These are phyloP conservation scores for Hygrophorus pudorinus DNA, from an alignment of 768 basidiomycete genomes.

Conservation along the genomic window DNA sequence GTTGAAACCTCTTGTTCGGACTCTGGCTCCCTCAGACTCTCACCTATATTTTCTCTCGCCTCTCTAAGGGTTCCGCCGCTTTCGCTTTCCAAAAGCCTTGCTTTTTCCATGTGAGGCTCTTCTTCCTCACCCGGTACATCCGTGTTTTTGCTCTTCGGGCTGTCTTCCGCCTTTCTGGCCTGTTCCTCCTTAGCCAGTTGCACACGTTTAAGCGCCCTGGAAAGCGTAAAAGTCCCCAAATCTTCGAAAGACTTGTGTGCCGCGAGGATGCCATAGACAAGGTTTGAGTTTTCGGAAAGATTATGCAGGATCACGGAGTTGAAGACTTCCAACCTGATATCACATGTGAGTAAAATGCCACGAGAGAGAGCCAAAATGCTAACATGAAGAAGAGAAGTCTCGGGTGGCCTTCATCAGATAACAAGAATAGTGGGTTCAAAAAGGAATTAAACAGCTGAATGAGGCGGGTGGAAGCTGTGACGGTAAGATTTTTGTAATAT, in stretches of 20 bases:
- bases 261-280: constrained; percentile 78
- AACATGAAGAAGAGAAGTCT: constrained; percentile 87
- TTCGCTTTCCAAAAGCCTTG: constrained; percentile 50
- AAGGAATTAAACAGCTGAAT: constrained; percentile 89
- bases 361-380: constrained; percentile 14
- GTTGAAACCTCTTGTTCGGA: constrained; percentile 22
- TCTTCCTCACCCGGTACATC: constrained; percentile 23
- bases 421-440: constrained; percentile 77
- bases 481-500: constrained; percentile 70
- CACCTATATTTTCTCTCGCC: constrained; percentile 10
- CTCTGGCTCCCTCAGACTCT: constrained; percentile 10
- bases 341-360: not conserved
- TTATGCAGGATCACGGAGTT: constrained; percentile 76
- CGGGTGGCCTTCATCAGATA: constrained; percentile 94
- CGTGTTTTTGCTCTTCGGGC: constrained; percentile 28
- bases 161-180: constrained; percentile 26
- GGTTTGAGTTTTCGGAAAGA: constrained; percentile 74
- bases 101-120: constrained; percentile 53
- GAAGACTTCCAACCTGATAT: constrained; percentile 76
- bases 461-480: constrained; percentile 74
- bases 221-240: constrained; percentile 84
- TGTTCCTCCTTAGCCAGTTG: constrained; percentile 69
- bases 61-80: constrained; percentile 19
- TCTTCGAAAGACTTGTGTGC: constrained; percentile 82
- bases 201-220: constrained; percentile 65